Percentiles rank a stretch among this genome's conserved stretches.
These are phyloP conservation scores for Neurospora sp. DNA, from an alignment of 495 filamentous ascomycete genomes.

Conservation along the genomic window DNA sequence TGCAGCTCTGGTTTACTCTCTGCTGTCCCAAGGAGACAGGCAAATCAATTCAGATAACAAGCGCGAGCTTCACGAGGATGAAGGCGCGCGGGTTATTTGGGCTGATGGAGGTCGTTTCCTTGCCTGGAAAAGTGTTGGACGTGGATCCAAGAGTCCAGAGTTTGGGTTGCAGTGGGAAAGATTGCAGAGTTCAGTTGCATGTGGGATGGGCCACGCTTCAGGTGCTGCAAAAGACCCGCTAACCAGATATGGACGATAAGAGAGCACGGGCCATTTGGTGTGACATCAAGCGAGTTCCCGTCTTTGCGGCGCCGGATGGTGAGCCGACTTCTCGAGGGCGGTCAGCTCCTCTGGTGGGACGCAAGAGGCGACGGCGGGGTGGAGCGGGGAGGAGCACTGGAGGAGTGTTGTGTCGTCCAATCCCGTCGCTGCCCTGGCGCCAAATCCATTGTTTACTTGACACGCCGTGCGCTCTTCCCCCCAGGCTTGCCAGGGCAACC, in stretches of 20 bases:
- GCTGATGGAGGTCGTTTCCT: background rate
- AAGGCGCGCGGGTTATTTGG: background rate
- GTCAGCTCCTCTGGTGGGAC: background rate
- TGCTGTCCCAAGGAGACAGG: background rate
- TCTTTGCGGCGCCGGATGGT: too few relatives aligned
- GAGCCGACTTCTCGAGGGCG: too few relatives aligned
- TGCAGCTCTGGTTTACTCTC: background rate
- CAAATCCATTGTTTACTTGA: background rate
- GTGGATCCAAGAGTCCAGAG: background rate
- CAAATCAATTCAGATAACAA: background rate
- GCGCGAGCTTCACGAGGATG: background rate
- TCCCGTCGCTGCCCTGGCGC: background rate
- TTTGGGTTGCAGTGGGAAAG: background rate
- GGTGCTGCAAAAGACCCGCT: background rate
- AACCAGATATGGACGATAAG: background rate
- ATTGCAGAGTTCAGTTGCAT: background rate
- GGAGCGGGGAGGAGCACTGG: background rate
- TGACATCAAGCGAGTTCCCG: constrained; percentile 3
- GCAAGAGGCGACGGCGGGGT: background rate
- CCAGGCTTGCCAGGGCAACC: background rate
- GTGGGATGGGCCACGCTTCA: background rate
- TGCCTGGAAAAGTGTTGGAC: background rate
- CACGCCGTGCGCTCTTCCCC: background rate
- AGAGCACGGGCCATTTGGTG: constrained; percentile 6
- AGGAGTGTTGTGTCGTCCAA: background rate